These are phyloP conservation scores for Tetradesmus obliquus DNA, from an alignment of 139 green algal genomes.

Conservation along the genomic window DNA sequence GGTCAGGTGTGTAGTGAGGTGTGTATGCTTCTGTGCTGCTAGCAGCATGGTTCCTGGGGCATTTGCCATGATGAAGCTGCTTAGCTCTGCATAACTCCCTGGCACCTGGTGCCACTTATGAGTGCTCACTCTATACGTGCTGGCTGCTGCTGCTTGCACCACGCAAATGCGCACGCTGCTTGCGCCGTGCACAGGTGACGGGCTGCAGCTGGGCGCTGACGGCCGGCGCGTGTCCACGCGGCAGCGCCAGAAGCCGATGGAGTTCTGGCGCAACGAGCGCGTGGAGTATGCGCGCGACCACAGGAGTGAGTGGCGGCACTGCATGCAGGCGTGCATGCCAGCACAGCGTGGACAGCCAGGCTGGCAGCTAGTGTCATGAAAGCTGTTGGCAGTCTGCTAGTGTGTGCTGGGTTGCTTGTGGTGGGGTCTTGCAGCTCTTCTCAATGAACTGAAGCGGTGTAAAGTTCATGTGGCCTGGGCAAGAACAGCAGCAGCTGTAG, in stretches of 20 bases:
- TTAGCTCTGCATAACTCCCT: neutral
- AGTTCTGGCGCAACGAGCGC: constrained; percentile 45
- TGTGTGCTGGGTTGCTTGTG: neutral
- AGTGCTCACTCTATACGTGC: neutral
- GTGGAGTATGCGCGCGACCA: constrained; percentile 32
- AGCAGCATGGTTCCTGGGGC: neutral
- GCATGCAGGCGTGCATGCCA: neutral
- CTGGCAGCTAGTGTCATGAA: neutral
- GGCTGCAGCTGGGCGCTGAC: constrained; percentile 9
- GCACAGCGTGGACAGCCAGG: neutral
- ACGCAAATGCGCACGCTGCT: neutral
- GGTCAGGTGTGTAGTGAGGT: neutral
- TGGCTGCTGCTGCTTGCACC: neutral
- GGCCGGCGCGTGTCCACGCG: constrained; percentile 23
- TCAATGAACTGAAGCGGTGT: neutral
- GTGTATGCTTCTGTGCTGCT: neutral
- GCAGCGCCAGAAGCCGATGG: constrained; percentile 9
- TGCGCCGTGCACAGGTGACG: constrained; percentile 24
- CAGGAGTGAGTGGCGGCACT: constrained; percentile 1
- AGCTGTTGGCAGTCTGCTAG: neutral
- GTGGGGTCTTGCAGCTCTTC: no score
- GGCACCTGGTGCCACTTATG: neutral
- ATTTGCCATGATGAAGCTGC: neutral
- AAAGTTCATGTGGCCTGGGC: neutral
- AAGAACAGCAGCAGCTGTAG: neutral